phyloP scores from a whole-genome alignment of 208 protist genomes.

The Balamuthia mandrillaris region DNA sequence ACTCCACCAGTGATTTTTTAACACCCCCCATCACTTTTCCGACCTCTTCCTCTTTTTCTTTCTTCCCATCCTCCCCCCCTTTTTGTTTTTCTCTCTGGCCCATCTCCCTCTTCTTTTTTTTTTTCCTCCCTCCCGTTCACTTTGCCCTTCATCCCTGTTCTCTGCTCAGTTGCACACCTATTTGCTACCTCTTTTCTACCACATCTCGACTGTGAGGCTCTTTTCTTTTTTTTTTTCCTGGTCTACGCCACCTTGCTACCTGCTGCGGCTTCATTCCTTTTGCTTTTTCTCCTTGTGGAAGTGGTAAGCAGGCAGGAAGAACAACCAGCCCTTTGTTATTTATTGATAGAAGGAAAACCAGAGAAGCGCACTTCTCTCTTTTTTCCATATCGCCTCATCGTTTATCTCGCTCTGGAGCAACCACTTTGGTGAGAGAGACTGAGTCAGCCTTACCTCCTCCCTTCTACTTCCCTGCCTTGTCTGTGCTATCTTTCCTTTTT shows the following conservation, averaged over 20 bases:
- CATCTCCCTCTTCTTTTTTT: not conserved
- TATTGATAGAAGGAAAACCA: not conserved
- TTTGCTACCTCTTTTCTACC: not conserved
- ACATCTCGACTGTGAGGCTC: not conserved
- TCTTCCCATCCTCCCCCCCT: not conserved
- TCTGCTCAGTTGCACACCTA: not conserved
- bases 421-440: not conserved
- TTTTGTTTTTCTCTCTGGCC: not conserved
- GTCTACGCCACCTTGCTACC: not conserved
- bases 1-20: not conserved
- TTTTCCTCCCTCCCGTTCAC: not conserved
- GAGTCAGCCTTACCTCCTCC: not conserved
- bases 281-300: not conserved
- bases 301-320: not conserved
- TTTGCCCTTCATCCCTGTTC: not conserved
- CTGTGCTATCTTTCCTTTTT: not conserved
- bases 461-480: not conserved
- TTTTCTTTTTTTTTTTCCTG: not conserved
- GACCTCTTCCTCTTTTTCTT: not conserved
- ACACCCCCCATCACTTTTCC: not conserved
- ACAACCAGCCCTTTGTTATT: not conserved
- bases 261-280: not conserved
- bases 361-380: not conserved
- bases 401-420: not conserved
- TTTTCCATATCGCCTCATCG: not conserved